Conservation (phyloP, 805 yeast genomes). For the Cyberlindnera bimundalis region DNA sequence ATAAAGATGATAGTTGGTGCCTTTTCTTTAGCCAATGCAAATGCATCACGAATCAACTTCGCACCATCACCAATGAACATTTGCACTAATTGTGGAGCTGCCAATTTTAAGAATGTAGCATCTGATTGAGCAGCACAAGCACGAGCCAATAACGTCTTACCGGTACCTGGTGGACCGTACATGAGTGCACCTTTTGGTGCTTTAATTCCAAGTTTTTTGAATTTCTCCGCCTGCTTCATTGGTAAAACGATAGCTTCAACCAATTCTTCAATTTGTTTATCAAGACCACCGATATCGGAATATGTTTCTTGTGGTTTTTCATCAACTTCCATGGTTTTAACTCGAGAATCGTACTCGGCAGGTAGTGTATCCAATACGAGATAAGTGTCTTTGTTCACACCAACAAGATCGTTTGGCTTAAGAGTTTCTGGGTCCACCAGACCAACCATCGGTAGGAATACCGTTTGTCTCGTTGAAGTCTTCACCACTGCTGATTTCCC, state of each 20-base stretch:
- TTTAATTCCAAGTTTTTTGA: conserved; percentile 88
- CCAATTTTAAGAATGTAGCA: conserved; percentile 93
- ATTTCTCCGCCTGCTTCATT: conserved; percentile 97
- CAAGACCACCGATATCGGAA: conserved; percentile 96
- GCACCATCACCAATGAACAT: conserved; percentile 99
- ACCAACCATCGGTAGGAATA: conserved; percentile 92
- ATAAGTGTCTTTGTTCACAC: conserved; percentile 96
- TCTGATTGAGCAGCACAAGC: conserved; percentile 99
- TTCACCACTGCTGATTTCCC: conserved; percentile 98
- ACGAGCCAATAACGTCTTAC: conserved; percentile 93
- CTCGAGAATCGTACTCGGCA: conserved; percentile 95
- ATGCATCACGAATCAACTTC: conserved; percentile 93
- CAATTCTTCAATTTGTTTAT: conserved; percentile 95
- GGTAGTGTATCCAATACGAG: conserved; percentile 91
- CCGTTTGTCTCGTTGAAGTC: conserved; percentile 96
- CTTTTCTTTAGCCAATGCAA: conserved; percentile 94
- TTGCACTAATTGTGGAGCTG: conserved; percentile 97
- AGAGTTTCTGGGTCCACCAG: conserved; percentile 86
- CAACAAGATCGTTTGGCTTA: conserved; percentile 96
- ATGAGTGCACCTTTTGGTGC: conserved; percentile 98
- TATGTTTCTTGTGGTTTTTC: conserved; percentile 98
- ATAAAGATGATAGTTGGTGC: conserved; percentile 98
- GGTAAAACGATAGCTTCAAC: conserved; percentile 98
- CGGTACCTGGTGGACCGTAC: conserved; percentile 99
- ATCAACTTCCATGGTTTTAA: conserved; percentile 99